Evolutionary conservation across 331 rosid genomes (phyloP), one percentile per base, ranked within the genome.

Genomic region (Erythrophleum ivorense): DNA sequence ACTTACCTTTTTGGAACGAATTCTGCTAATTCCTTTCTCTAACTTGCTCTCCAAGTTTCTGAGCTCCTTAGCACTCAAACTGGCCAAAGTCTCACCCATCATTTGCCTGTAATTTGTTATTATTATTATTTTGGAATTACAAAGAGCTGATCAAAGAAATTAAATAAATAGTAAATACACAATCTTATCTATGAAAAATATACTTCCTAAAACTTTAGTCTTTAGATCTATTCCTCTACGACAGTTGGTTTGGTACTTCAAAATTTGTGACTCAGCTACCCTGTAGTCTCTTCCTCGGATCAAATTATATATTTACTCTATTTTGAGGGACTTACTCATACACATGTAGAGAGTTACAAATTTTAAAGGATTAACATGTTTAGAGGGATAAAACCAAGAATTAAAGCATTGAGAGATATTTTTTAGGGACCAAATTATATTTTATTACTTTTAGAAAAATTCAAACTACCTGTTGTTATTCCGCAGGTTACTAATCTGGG

Each of bases 1-100:
- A n/a, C 6, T 3, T 3, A 91, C 99, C 98, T 96, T 96, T 90
- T 96, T 96, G 85, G 97, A 84, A 68, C 99, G 89, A 77, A 96
- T 91, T 85, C 81, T 86, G 83, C 91, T 83, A 50, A 96, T 93
- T 80, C 88, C 98, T 84, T 73, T 96, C 85, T 96, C 99, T 64
- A 96, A 81, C 83, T 88, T 93, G 57, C 0, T 0, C 91, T 96
- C 99, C 78, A 93, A 65, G 69, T n/a, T 72, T 85, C 77, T 96
- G 73, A 93, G 94, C 0, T 92, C 97, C 84, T 90, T 96, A 18
- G 80, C 60, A 82, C 0, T 14, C 91, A 90, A 14, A 76, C 57
- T 63, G 36, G 92, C 85, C 75, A 96, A 49, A 67, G 86, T 65
- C 65, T 93, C 99, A 57, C 97, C 97, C 88, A 92, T 64, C 86